Percentiles rank a stretch among this genome's conserved stretches.
Conservation (phyloP, 257 asterid species). For the Oldenlandia corymbosa region DNA sequence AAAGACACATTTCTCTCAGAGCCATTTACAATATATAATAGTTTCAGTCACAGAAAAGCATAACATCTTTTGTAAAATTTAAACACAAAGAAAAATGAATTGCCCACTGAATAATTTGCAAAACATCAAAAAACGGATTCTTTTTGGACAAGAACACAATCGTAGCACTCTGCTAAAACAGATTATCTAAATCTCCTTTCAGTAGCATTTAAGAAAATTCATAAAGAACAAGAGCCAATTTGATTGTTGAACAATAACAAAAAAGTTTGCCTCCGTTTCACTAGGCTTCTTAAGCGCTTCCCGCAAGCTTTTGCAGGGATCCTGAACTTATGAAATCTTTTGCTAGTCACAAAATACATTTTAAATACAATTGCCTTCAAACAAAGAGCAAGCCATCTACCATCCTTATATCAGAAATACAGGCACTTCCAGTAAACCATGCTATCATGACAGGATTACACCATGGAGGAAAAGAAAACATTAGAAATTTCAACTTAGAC, state of each 20-base stretch:
- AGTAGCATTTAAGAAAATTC: background rate
- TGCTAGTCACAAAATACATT: background rate
- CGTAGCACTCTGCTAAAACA: too few species aligned
- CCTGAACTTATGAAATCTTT: background rate
- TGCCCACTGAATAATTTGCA: background rate
- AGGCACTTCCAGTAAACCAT: background rate
- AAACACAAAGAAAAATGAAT: background rate
- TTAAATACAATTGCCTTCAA: background rate
- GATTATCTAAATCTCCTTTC: too few species aligned
- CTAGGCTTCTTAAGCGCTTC: background rate
- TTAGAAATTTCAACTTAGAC: background rate
- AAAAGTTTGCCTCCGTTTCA: conserved; percentile 1
- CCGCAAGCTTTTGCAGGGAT: background rate
- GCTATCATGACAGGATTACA: too few species aligned
- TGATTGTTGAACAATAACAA: background rate
- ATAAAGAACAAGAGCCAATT: background rate
- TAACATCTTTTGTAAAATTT: background rate
- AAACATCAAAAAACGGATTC: background rate
- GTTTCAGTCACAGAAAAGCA: background rate
- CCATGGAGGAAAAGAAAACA: too few species aligned
- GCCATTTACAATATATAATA: background rate
- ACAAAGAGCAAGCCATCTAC: background rate
- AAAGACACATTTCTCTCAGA: conserved; percentile 16
- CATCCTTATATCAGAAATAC: background rate
- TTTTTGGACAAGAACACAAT: too few species aligned